A percentile compares a stretch with the other conserved stretches of the same genome.
These are phyloP conservation scores for Scenedesmus sp. DNA, from an alignment of 163 green algal species.

Conservation along the genomic window DNA sequence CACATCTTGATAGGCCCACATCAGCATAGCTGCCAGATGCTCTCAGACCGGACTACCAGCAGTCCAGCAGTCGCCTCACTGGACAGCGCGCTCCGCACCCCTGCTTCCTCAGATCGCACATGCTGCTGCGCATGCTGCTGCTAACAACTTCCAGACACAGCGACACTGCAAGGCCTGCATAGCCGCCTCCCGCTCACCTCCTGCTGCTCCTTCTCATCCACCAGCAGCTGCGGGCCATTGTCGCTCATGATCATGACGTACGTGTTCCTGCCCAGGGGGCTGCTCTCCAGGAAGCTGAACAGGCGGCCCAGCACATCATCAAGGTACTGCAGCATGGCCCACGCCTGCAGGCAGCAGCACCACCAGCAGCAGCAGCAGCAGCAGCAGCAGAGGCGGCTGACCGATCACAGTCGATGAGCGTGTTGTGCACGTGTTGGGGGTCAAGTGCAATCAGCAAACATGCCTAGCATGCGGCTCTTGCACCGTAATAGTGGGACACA, in stretches of 20 bases:
- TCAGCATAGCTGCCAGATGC: no score
- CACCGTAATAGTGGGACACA: no score
- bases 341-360: constrained; percentile 12
- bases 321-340: constrained; percentile 25
- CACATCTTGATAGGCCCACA: no score
- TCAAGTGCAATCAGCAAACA: no score
- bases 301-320: constrained; percentile 17
- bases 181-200: not conserved
- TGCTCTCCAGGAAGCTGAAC: constrained; percentile 26
- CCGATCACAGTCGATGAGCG: no score
- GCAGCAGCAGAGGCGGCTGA: no score
- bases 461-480: no score
- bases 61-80: no score
- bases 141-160: not conserved
- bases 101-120: not conserved
- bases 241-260: constrained; percentile 33
- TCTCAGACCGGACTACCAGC: no score
- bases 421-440: no score
- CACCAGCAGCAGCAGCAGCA: no score
- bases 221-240: constrained; percentile 19
- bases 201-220: not conserved
- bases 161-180: not conserved
- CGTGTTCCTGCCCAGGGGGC: not conserved
- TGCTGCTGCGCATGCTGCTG: not conserved
- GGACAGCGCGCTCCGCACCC: no score